Conservation (phyloP, 805 yeast species). For the Candida tammaniensis region DNA sequence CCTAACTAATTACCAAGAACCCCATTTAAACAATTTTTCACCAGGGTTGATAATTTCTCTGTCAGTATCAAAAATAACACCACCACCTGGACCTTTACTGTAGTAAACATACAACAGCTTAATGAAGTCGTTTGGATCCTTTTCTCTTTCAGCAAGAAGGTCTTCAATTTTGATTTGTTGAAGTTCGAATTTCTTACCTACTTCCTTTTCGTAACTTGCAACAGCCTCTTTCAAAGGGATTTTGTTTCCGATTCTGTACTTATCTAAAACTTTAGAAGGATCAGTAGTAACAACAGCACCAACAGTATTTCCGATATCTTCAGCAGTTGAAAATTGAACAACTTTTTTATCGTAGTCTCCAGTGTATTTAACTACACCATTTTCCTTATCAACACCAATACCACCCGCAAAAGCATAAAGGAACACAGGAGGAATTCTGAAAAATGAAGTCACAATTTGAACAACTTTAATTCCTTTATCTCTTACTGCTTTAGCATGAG, state of each 20-base stretch:
- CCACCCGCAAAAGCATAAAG: slow-evolving; percentile 31
- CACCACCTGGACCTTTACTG: slow-evolving; percentile 1
- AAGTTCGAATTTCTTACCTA: slow-evolving; percentile 3
- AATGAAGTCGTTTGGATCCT: not conserved
- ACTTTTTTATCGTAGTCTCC: slow-evolving; percentile 7
- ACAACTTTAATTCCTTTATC: slow-evolving; percentile 43
- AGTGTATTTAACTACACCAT: not conserved
- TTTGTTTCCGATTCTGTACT: slow-evolving; percentile 39
- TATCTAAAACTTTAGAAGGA: slow-evolving; percentile 40
- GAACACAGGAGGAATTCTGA: slow-evolving; percentile 19
- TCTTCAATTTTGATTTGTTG: not conserved
- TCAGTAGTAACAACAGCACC: slow-evolving; percentile 40
- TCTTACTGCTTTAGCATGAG: slow-evolving; percentile 30
- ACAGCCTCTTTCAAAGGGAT: slow-evolving; percentile 38
- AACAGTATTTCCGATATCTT: slow-evolving; percentile 44
- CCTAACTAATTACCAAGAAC: too few species aligned
- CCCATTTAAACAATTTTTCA: slow-evolving; percentile 10
- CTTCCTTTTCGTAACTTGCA: not conserved
- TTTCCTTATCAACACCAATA: slow-evolving; percentile 35
- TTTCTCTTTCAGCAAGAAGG: not conserved
- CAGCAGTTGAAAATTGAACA: slow-evolving; percentile 32
- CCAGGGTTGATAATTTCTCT: slow-evolving; percentile 8
- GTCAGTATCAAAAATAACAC: slow-evolving; percentile 1
- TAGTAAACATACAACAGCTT: slow-evolving; percentile 2
- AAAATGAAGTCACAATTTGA: slow-evolving; percentile 39